Percentiles rank a stretch among this genome's conserved stretches.
These are phyloP conservation scores for Cenchrus americanus DNA, from an alignment of 176 grass and related monocot genomes.

Conservation along the genomic window DNA sequence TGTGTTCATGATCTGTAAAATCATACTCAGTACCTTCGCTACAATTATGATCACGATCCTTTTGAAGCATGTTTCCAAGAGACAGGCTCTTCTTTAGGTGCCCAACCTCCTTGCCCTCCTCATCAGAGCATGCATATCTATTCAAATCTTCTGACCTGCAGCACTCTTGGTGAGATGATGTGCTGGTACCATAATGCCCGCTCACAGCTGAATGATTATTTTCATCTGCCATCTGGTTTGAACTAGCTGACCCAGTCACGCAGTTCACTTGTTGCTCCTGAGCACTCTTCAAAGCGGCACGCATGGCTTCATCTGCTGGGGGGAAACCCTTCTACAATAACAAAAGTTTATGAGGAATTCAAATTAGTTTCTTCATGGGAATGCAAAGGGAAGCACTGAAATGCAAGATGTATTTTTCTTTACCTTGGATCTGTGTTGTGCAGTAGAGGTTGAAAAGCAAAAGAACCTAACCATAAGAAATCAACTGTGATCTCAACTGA, in stretches of 20 bases:
- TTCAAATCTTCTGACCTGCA: conserved; percentile 63
- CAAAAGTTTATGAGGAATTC: neutral
- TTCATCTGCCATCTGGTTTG: conserved; percentile 37
- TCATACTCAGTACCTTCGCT: conserved; percentile 44
- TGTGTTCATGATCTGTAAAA: conserved; percentile 17
- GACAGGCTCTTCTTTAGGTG: conserved; percentile 64
- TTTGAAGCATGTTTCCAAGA: conserved; percentile 60
- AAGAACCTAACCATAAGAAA: conserved; percentile 65
- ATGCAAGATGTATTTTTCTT: conserved; percentile 15
- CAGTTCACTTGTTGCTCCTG: conserved; percentile 43
- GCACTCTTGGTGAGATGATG: conserved; percentile 60
- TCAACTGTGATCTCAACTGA: conserved; percentile 28
- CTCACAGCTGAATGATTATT: conserved; percentile 49
- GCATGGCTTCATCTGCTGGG: conserved; percentile 48
- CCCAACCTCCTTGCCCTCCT: conserved; percentile 35
- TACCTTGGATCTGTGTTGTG: conserved; percentile 62
- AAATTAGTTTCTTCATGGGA: neutral
- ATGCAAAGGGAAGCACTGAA: neutral
- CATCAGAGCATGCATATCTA: conserved; percentile 53
- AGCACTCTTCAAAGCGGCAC: conserved; percentile 36
- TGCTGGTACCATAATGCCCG: conserved; percentile 32
- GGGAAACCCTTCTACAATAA: conserved; percentile 44
- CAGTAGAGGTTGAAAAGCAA: conserved; percentile 53
- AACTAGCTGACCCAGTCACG: conserved; percentile 31
- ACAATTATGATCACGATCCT: conserved; percentile 40